Evolutionary conservation across 345 rosid genomes (phyloP), one percentile per base, ranked within the genome.

Genomic region (Eucalyptus grandis): DNA sequence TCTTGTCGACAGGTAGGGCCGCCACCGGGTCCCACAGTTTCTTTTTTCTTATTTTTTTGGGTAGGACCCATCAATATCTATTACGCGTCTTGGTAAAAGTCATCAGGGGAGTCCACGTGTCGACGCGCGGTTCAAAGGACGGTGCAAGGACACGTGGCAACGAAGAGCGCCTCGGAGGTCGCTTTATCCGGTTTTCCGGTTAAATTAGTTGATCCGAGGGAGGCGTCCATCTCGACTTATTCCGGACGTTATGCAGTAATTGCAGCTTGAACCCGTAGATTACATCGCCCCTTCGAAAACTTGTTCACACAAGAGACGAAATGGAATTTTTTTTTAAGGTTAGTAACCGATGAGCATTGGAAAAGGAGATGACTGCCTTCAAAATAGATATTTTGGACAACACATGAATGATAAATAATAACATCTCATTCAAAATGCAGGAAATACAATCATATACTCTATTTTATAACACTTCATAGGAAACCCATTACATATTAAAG

Each of bases 311-410:
- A 11, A 60, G 67, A 15, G 4, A 26, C 4, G 31, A 27, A 60
- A 60, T 27, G 67, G 67, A 60, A 58, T 1, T 14, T 14, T 6
- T 14, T 30, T 65, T 7, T 7, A 30, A 65, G 72, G 19, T 30
- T 65, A 7, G 19, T n/a, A 65, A 1, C 6, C 9, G 0, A 7
- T 4, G 17, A n/a, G 19, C 3, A 65, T 4, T n/a, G 3, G 3
- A 2, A 65, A 65, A n/a, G 6, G 72, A 14, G 19, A 30, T n/a
- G 5, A n/a, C 3, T 26, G 0, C 58, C 58, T 53, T 53, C 58
- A 19, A 21, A 53, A 19, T 53, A 53, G 10, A 53, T 53, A 19
- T 0, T 53, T 53, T 53, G 19, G 10, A 53, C 2, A 53, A 53
- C 0, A 53, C 2, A 53, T 7, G 4, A 53, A 53, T 53, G 5